A percentile compares a stretch with the other conserved stretches of the same genome.
Conservation (phyloP, 176 grass and related monocot genomes). For the Miscanthus lutarioriparius region DNA sequence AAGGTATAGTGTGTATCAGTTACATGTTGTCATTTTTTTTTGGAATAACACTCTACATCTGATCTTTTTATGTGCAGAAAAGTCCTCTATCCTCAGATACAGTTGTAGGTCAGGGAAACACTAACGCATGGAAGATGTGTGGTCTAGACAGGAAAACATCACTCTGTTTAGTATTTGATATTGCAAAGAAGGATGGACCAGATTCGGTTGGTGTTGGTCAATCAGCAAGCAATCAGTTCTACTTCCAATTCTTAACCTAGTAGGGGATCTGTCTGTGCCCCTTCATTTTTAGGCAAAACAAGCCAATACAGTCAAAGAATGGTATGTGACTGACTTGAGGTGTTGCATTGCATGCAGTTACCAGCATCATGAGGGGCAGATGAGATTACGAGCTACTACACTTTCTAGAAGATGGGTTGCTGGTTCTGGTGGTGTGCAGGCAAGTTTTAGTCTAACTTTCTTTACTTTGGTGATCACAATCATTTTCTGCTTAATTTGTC, state of each 20-base stretch:
- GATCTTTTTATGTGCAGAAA: slow-evolving; percentile 63
- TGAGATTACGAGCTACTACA: slow-evolving; percentile 85
- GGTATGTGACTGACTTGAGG: slow-evolving; percentile 29
- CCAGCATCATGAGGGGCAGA: slow-evolving; percentile 85
- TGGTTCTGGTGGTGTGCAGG: slow-evolving; percentile 73
- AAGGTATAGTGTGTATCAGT: slow-evolving; percentile 54
- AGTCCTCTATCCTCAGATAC: slow-evolving; percentile 78
- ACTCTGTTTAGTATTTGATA: slow-evolving; percentile 81
- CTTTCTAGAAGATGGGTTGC: slow-evolving; percentile 89
- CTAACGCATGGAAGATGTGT: slow-evolving; percentile 98
- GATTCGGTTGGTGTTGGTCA: slow-evolving; percentile 54
- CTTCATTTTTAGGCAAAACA: neutral
- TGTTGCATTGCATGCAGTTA: slow-evolving; percentile 60
- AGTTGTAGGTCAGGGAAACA: slow-evolving; percentile 79
- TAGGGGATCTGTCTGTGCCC: slow-evolving; percentile 26
- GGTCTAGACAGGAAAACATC: slow-evolving; percentile 94
- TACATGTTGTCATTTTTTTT: slow-evolving; percentile 15
- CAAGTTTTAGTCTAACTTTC: slow-evolving; percentile 34
- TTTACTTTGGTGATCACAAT: neutral
- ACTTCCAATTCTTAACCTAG: slow-evolving; percentile 98
- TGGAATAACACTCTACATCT: neutral
- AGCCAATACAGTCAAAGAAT: neutral
- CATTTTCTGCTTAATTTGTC: slow-evolving; percentile 7
- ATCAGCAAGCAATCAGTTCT: slow-evolving; percentile 82
- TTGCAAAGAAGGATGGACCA: slow-evolving; percentile 76